Evolutionary conservation across 257 asterid genomes (phyloP).

Genomic region (Solanum commersonii): DNA sequence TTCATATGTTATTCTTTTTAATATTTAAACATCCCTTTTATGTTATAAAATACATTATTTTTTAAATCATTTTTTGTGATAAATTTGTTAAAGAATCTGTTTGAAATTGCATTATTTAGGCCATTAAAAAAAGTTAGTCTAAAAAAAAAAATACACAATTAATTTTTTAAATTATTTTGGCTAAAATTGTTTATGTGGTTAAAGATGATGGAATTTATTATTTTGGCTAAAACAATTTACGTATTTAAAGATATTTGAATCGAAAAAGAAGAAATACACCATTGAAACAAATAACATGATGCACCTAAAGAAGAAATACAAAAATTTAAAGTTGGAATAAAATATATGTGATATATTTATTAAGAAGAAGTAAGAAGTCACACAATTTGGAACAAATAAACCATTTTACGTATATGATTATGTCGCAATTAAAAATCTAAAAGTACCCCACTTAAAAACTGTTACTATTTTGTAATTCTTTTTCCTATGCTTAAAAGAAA

Average conservation of each 20-base stretch:
- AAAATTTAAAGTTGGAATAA: neutral
- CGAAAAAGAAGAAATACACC: neutral
- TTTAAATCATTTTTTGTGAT: neutral
- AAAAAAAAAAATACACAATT: neutral
- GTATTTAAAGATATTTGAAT: neutral
- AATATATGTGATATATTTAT: neutral
- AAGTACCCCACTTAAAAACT: too few relatives aligned
- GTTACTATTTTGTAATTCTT: neutral
- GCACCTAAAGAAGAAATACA: neutral
- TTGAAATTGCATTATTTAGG: neutral
- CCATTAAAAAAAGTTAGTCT: neutral
- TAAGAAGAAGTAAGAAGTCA: neutral
- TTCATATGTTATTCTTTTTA: too few relatives aligned
- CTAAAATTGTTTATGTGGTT: neutral
- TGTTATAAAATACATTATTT: too few relatives aligned
- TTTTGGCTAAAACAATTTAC: neutral
- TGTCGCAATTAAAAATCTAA: too few relatives aligned
- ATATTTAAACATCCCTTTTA: neutral
- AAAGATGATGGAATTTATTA: neutral
- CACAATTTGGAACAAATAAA: too few relatives aligned
- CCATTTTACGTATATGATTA: neutral
- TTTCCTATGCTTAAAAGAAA: neutral
- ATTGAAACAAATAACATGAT: neutral
- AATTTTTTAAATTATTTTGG: neutral
- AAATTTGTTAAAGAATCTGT: neutral